Percentiles rank a stretch among this genome's conserved stretches.
These are phyloP conservation scores for Trypanosoma theileri DNA, from an alignment of 208 protist species.

Conservation along the genomic window DNA sequence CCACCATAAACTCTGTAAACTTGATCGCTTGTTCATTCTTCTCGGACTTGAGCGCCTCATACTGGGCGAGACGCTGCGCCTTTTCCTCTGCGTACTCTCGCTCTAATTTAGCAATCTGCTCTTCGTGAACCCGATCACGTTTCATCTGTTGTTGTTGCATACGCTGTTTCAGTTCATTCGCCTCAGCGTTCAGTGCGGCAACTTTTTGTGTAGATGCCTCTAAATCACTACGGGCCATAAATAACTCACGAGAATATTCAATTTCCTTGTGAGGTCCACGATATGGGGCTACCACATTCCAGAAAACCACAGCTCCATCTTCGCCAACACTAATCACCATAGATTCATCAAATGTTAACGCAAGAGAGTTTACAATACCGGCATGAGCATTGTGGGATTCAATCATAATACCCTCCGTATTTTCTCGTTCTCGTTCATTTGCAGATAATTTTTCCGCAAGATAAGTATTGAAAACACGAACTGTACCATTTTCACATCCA, in stretches of 20 bases:
- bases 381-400: conserved; percentile 86
- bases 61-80: conserved; percentile 61
- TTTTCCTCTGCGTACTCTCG: conserved; percentile 79
- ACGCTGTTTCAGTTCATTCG: conserved; percentile 92
- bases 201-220: conserved; percentile 83
- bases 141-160: conserved; percentile 94
- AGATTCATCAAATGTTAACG: conserved; percentile 90
- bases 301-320: conserved; percentile 92
- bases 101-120: conserved; percentile 91
- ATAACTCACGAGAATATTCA: conserved; percentile 92
- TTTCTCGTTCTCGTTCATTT: conserved; percentile 36
- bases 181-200: conserved; percentile 67
- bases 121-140: conserved; percentile 92
- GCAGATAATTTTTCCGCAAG: conserved; percentile 72
- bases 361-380: conserved; percentile 80
- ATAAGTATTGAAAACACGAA: conserved; percentile 92
- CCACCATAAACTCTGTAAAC: conserved; percentile 93
- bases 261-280: conserved; percentile 70
- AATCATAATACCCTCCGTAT: conserved; percentile 65
- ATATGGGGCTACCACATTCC: conserved; percentile 91
- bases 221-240: conserved; percentile 93
- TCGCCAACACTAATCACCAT: conserved; percentile 94
- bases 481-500: conserved; percentile 91
- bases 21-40: conserved; percentile 95
- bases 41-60: conserved; percentile 71